Evolutionary conservation across 129 eudicot genomes (phyloP).

Genomic region (Tagetes erecta): DNA sequence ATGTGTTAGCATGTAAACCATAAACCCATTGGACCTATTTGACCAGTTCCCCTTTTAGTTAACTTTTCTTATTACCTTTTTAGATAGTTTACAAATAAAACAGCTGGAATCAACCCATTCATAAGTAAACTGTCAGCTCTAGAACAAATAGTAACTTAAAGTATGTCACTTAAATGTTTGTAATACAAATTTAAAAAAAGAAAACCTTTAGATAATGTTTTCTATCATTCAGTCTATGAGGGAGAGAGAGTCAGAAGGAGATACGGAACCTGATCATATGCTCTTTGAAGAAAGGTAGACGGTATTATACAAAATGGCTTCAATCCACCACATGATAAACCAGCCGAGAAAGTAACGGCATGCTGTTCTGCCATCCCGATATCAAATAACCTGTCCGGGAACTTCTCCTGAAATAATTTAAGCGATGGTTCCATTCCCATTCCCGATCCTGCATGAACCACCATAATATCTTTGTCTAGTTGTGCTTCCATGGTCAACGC

Average conservation of each 20-base stretch:
- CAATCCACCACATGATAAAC: constrained; percentile 82
- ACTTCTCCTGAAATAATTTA: constrained; percentile 47
- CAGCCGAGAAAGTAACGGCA: constrained; percentile 93
- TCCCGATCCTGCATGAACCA: constrained; percentile 87
- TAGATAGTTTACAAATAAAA: not conserved
- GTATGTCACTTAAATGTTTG: not conserved
- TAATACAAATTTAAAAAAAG: not conserved
- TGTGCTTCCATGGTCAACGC: constrained; percentile 68
- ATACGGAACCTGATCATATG: constrained; percentile 82
- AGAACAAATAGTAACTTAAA: not conserved
- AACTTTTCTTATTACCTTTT: not conserved
- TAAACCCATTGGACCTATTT: not conserved
- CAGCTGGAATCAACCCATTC: not conserved
- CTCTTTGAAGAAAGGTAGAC: constrained; percentile 87
- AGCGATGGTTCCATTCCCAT: constrained; percentile 81
- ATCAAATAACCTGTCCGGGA: constrained; percentile 71
- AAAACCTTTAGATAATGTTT: not conserved
- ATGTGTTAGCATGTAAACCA: too few relatives aligned
- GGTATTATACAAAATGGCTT: constrained; percentile 93
- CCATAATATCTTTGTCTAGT: constrained; percentile 78
- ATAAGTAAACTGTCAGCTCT: not conserved
- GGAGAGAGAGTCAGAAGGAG: constrained; percentile 9
- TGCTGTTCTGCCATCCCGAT: constrained; percentile 99
- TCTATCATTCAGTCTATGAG: constrained; percentile 9
- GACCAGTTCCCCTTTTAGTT: not conserved